Evolutionary conservation across 2,329 filamentous ascomycete genomes (phyloP), one percentile per base, ranked within the genome.

Genomic region (Didymella arachidicola): DNA sequence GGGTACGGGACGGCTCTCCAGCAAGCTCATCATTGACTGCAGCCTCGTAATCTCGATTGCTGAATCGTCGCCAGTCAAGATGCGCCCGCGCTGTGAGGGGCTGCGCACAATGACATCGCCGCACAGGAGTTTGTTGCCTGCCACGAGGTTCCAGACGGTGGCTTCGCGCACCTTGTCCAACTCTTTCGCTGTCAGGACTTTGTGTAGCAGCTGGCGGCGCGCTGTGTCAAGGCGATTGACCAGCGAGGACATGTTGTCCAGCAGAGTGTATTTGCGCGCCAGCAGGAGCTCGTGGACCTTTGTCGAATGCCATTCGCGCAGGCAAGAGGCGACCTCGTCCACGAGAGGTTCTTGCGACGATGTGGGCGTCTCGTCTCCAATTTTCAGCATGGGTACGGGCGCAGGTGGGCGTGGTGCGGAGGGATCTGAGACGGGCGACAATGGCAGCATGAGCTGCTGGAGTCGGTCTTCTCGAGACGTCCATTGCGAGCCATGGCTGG

Each of bases 241-340:
- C 53, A 98, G 84, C 56, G 86, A 85, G 1, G 92, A 91, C 74
- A 98, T 87, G 62, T 89, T 87, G 69, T 96, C 92, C 54, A 99
- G 81, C 53, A 89, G 86, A 48, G 84, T 81, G 78, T 99, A 99
- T 74, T 93, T 88, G 60, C 92, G 86, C 19, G 88, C 87, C 8
- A 99, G 85, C 1, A 99, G 84, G 25, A 98, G 83, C 74, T 96
- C 92, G 79, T 99, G 96, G 16, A 99, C 84, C 73, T 97, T 96
- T 18, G 93, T 97, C 19, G 95, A 96, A 79, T 99, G 94, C 96
- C 95, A 99, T 83, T 99, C 95, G 68, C 95, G 87, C 63, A 99
- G 80, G 75, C 95, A 99, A 3, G 93, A 97, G 14, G 95, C 93
- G 69, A 99, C 98, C 77, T 99, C 95, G 78, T 99, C 95, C 25